Base-by-base conservation (phyloP, 768 basidiomycete species). In the Pleurotus ostreatus region DNA sequence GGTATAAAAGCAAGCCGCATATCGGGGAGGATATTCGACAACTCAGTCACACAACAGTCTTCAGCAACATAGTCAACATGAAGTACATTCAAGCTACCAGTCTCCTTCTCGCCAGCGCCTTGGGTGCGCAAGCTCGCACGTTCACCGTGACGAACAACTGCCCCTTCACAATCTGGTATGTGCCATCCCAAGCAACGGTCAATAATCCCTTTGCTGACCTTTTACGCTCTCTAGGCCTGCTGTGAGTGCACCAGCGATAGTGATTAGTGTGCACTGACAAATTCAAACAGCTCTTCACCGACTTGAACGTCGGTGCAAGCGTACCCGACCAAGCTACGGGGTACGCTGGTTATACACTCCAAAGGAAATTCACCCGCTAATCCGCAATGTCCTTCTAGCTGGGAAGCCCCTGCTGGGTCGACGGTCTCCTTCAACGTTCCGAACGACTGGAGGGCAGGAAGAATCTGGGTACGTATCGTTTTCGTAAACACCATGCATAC, bases 361-460 rank as follows among this genome's bases (percentile, higher is more conserved):
- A 16, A 5, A 6, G 30, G 7, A n/a, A 41, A 7, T 2, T 25
- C 16, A 47, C 16, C 13, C 23, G 22, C 8, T 15, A 3, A 40
- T 39, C 15, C 13, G 20, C 2, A 20, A 2, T 20, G 20, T 20
- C 20, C 20, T 20, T 20, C 20, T 20, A 55, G 54, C 20, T 59
- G 54, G 66, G 59, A 58, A 38, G 56, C 53, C 16, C 41, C 30
- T 18, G 56, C 70, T 3, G 62, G 57, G 23, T 60, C 69, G 11
- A 41, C 61, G 4, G 68, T 70, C n/a, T 64, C 62, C 16, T 73
- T 78, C 65, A 51, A 56, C 15, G 78, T 83, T 26, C 79, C 80
- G 4, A 70, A 74, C 57, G 68, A 74, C 59, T 83, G 81, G 82
- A 72, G 65, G 5, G 66, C 80, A 1, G 78, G 78, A 13, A 68